phyloP scores from a whole-genome alignment of 768 basidiomycete genomes.

The Pleurotus tuoliensis region DNA sequence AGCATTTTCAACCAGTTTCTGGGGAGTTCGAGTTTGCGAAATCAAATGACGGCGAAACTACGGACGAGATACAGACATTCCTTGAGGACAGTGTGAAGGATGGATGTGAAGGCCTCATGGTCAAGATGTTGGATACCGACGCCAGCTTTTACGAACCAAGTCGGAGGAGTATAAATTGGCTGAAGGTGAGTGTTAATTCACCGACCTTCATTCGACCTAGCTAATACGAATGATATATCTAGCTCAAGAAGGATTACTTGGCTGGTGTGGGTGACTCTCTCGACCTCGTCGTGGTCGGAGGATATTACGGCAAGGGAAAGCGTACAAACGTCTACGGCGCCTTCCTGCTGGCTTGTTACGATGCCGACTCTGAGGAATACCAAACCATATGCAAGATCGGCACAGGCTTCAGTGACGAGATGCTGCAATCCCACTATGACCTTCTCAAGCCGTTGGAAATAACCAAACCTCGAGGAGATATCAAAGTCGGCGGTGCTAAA shows the following conservation, averaged over 20 bases:
- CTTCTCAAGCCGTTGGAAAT: conserved; percentile 75
- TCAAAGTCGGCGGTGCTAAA: conserved; percentile 89
- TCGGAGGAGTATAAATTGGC: conserved; percentile 93
- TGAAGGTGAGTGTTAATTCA: conserved; percentile 63
- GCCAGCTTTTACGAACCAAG: conserved; percentile 96
- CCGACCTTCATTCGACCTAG: background rate
- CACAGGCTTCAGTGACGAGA: conserved; percentile 95
- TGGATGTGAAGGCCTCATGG: conserved; percentile 98
- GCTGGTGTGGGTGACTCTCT: conserved; percentile 96
- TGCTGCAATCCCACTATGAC: conserved; percentile 76
- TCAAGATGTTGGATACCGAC: conserved; percentile 94
- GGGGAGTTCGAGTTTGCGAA: conserved; percentile 94
- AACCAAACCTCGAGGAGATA: conserved; percentile 68
- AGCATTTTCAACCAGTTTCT: conserved; percentile 78
- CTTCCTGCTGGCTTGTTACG: conserved; percentile 96
- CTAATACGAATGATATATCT: conserved; percentile 9
- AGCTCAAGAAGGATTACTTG: conserved; percentile 99
- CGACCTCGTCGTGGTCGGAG: conserved; percentile 96
- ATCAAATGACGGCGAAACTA: conserved; percentile 82
- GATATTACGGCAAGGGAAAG: conserved; percentile 96
- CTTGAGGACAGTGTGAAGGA: conserved; percentile 97
- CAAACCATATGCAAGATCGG: conserved; percentile 99
- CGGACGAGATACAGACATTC: conserved; percentile 92
- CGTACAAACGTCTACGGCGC: conserved; percentile 97
- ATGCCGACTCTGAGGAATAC: conserved; percentile 88